These are phyloP conservation scores for Hygrocybe punicea DNA, from an alignment of 768 basidiomycete species.

Conservation along the genomic window DNA sequence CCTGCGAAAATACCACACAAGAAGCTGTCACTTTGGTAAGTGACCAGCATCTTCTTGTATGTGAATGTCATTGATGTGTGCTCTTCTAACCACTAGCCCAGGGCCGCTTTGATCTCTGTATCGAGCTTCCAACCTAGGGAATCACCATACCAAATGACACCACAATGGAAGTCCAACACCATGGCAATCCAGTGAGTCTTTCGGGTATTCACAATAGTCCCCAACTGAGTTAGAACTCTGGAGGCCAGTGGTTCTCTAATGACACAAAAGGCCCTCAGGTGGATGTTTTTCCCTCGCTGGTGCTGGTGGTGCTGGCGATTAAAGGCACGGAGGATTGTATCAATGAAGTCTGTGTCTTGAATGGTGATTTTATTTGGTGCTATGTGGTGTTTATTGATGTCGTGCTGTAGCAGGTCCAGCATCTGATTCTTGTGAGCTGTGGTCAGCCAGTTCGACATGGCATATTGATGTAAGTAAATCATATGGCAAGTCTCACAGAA, in stretches of 20 bases:
- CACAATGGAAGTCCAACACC: conserved; percentile 13
- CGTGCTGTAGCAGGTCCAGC: conserved; percentile 16
- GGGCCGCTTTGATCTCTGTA: conserved; percentile 3
- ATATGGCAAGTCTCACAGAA: conserved; percentile 11
- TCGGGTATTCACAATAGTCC: conserved; percentile 11
- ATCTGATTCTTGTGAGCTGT: conserved; percentile 20
- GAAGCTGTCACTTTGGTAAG: conserved; percentile 14
- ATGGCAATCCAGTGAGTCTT: conserved; percentile 17
- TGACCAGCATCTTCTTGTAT: conserved; percentile 10
- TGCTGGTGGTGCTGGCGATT: neutral
- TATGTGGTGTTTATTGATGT: conserved; percentile 6
- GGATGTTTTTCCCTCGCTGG: neutral
- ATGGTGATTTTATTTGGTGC: conserved; percentile 5
- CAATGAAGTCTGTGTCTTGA: conserved; percentile 4
- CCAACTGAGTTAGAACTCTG: conserved; percentile 6
- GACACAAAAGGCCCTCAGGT: neutral
- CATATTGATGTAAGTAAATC: conserved; percentile 12
- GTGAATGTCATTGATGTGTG: conserved; percentile 13
- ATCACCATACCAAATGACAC: conserved; percentile 16
- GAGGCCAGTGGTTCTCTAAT: neutral
- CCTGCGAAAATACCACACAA: conserved; percentile 22
- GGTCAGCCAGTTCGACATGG: conserved; percentile 17
- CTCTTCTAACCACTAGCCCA: conserved; percentile 19
- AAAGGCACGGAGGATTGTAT: neutral
- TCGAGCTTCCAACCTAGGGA: conserved; percentile 12